These are phyloP conservation scores for Phaffia tasmanica DNA, from an alignment of 768 basidiomycete genomes.

Conservation along the genomic window DNA sequence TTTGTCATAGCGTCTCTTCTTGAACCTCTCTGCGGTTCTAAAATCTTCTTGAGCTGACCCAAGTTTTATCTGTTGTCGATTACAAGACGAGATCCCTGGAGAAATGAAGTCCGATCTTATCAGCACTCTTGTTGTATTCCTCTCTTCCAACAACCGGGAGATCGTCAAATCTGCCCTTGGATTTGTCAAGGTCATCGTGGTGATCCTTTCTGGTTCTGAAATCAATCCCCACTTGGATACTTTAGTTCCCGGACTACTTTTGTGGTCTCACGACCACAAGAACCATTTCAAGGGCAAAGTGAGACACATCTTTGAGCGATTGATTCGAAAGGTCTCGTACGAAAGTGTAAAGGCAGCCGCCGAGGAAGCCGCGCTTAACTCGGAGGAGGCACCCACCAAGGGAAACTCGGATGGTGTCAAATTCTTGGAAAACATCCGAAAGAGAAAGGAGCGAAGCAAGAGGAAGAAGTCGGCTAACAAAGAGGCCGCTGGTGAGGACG, in stretches of 20 bases:
- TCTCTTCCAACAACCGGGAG: conserved; percentile 81
- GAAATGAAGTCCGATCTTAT: conserved; percentile 74
- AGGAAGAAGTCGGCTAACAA: conserved; percentile 55
- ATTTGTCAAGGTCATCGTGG: conserved; percentile 84
- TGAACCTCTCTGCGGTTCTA: not conserved
- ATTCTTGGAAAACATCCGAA: conserved; percentile 85
- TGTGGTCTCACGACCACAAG: conserved; percentile 95
- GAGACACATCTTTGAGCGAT: conserved; percentile 89
- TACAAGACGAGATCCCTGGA: conserved; percentile 54
- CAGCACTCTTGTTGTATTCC: conserved; percentile 74
- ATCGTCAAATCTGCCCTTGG: conserved; percentile 95
- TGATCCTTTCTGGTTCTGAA: conserved; percentile 61
- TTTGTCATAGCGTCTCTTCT: not conserved
- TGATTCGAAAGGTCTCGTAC: conserved; percentile 82
- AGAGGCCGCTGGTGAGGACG: conserved; percentile 47
- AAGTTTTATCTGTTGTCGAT: not conserved
- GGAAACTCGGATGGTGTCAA: conserved; percentile 66
- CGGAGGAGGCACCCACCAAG: conserved; percentile 54
- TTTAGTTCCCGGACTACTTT: conserved; percentile 71
- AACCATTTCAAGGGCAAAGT: conserved; percentile 98
- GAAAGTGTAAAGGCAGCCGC: conserved; percentile 58
- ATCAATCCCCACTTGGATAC: conserved; percentile 64
- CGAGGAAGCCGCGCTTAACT: conserved; percentile 62
- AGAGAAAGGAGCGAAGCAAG: conserved; percentile 86
- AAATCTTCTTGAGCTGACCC: not conserved